Percentiles rank a stretch among this genome's conserved stretches.
phyloP scores from a whole-genome alignment of 2,329 filamentous ascomycete genomes.

The Fulvia fulva region DNA sequence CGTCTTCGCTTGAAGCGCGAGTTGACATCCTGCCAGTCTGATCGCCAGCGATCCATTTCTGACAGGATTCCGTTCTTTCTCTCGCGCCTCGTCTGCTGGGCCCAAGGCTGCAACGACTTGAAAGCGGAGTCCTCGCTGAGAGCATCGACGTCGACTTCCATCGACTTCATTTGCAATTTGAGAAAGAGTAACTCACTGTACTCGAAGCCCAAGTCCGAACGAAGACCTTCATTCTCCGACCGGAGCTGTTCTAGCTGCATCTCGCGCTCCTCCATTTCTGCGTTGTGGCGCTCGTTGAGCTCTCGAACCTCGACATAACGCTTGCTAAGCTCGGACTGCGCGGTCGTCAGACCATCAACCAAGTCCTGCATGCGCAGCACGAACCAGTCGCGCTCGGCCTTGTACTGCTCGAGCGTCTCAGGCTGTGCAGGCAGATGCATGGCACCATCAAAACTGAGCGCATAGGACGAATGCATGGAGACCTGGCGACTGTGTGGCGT shows the following conservation, averaged over 20 bases:
- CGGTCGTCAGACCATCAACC: conserved; percentile 28
- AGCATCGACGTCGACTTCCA: conserved; percentile 33
- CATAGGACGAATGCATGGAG: conserved; percentile 9
- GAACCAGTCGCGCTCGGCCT: conserved; percentile 24
- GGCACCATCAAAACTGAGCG: conserved; percentile 10
- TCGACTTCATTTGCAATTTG: conserved; percentile 37
- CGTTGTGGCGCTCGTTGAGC: conserved; percentile 29
- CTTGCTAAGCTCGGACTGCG: conserved; percentile 30
- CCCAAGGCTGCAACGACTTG: conserved; percentile 8
- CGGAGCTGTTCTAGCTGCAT: conserved; percentile 31
- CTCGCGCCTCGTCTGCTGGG: conserved; percentile 4
- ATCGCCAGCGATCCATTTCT: conserved; percentile 35
- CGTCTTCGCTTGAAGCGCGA: conserved; percentile 29
- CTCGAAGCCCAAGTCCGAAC: conserved; percentile 36
- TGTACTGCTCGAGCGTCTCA: conserved; percentile 19
- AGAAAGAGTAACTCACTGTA: conserved; percentile 38
- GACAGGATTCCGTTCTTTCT: conserved; percentile 25
- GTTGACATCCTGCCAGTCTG: conserved; percentile 35
- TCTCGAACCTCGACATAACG: conserved; percentile 33
- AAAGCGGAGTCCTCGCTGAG: conserved; percentile 15
- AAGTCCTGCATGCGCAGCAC: conserved; percentile 30
- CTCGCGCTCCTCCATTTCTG: conserved; percentile 31
- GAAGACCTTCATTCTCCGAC: conserved; percentile 37
- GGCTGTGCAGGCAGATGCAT: conserved; percentile 5
- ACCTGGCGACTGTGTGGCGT: conserved; percentile 13